Base-by-base conservation (phyloP, 345 rosid species). In the Syzygium aromaticum region DNA sequence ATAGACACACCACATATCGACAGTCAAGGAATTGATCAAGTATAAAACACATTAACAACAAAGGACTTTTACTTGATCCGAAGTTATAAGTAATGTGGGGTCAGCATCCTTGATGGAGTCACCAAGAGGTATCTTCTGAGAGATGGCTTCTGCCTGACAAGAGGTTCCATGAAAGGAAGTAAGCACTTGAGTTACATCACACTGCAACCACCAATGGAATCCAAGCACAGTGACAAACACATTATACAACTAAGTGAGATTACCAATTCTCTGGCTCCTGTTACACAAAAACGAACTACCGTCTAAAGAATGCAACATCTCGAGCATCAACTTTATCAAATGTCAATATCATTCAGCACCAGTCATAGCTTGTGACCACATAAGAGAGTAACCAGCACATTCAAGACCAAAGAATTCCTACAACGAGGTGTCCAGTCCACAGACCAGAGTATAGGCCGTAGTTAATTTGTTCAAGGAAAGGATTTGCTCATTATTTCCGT, bases 101-200 rank as follows among this genome's bases (percentile, higher is more conserved):
- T 90, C 92, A 89, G 91, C 94, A 88, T 94, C 93, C 93, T 90
- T 64, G 84, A 85, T 33, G 86, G 82, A 89, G 90, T 91, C 95
- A 90, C 88, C 90, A 86, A 59, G 56, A 54, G 93, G 92, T 43
- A 94, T 93, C 92, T 90, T 92, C 87, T 91, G 93, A 90, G 89
- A 88, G 90, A 95, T 95, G 92, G 98, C 95, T 88, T 93, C 95
- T 90, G 96, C 97, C 99, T 96, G 98, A 91, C 88, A 92, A 91
- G 89, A 91, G 85, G 59, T 89, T 87, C 90, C 84, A 27, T 19
- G 89, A 77, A 89, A 88, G 87, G 88, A 87, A 64, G 78, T 88
- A 88, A 91, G 93, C 52, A 84, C 64, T 87, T 49, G 46, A 80
- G 59, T 86, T 84, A 85, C 43, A 21, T 51, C 86, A 85, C 77